phyloP scores from a whole-genome alignment of 2,329 filamentous ascomycete genomes.

The Colletotrichum scovillei region DNA sequence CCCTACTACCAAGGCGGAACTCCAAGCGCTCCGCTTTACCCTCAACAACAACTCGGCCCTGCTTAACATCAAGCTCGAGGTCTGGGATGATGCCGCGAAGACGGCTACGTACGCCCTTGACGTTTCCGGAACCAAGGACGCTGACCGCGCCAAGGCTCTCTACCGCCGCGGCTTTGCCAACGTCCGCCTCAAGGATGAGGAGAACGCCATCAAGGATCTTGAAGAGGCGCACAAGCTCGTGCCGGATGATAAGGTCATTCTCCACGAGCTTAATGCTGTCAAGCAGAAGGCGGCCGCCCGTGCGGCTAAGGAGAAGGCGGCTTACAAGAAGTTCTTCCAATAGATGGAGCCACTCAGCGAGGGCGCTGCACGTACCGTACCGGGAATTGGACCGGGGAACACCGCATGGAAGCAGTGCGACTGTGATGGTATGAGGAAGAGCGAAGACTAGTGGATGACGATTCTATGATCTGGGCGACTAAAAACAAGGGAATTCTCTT shows the following conservation, averaged over 20 bases:
- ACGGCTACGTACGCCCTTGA: constrained; percentile 80
- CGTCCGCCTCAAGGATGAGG: constrained; percentile 84
- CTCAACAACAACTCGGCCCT: constrained; percentile 92
- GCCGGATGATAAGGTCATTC: constrained; percentile 80
- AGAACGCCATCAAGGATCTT: constrained; percentile 80
- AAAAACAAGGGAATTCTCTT: constrained; percentile 7
- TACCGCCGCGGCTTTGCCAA: constrained; percentile 86
- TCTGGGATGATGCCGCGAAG: constrained; percentile 76
- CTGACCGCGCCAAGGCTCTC: constrained; percentile 88
- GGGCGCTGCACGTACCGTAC: background rate
- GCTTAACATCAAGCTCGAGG: constrained; percentile 82
- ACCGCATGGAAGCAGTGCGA: background rate
- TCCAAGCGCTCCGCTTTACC: constrained; percentile 80
- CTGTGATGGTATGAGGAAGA: background rate
- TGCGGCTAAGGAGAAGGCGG: constrained; percentile 89
- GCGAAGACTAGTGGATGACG: background rate
- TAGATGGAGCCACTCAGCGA: constrained; percentile 41
- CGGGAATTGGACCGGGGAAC: background rate
- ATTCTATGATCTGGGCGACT: constrained; percentile 14
- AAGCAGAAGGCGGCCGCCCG: constrained; percentile 81
- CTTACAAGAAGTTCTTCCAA: constrained; percentile 90
- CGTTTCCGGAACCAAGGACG: constrained; percentile 72
- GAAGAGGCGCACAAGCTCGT: constrained; percentile 79
- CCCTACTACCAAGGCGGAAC: constrained; percentile 71
- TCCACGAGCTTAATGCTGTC: constrained; percentile 79